Conservation (phyloP, 2,329 filamentous ascomycete genomes). For the Stagonosporopsis vannaccii region DNA sequence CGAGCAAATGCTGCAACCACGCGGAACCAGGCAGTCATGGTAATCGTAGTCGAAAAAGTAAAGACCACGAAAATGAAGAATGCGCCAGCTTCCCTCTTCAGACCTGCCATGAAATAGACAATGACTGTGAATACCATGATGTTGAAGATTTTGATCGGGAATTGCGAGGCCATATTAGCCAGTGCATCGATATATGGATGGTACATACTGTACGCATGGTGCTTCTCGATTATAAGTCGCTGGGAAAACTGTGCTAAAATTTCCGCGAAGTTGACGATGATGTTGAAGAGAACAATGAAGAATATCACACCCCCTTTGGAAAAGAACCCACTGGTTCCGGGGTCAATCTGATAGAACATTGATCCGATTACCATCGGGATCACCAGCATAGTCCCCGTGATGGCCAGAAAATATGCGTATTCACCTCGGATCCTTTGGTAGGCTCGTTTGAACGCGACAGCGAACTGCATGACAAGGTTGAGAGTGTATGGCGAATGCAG, state of each 20-base stretch:
- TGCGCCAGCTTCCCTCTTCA: constrained; percentile 71
- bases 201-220: constrained; percentile 80
- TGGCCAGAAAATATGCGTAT: neutral
- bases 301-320: constrained; percentile 68
- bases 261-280: constrained; percentile 68
- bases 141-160: constrained; percentile 64
- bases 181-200: constrained; percentile 77
- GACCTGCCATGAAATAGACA: constrained; percentile 82
- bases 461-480: neutral
- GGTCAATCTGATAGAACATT: constrained; percentile 14
- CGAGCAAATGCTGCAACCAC: neutral
- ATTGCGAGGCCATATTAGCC: constrained; percentile 70
- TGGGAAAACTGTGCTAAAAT: constrained; percentile 64
- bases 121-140: constrained; percentile 61
- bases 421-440: neutral
- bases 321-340: constrained; percentile 54
- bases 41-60: constrained; percentile 4
- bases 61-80: constrained; percentile 85
- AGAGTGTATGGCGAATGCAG: neutral
- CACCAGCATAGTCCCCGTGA: constrained; percentile 1
- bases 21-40: neutral
- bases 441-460: neutral
- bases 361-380: constrained; percentile 4
- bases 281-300: constrained; percentile 67
- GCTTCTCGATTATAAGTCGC: constrained; percentile 83